A percentile compares a stretch with the other conserved stretches of the same genome.
Evolutionary conservation across 352 stramenopile genomes (phyloP).

Genomic region (Thraustochytrium striatum): DNA sequence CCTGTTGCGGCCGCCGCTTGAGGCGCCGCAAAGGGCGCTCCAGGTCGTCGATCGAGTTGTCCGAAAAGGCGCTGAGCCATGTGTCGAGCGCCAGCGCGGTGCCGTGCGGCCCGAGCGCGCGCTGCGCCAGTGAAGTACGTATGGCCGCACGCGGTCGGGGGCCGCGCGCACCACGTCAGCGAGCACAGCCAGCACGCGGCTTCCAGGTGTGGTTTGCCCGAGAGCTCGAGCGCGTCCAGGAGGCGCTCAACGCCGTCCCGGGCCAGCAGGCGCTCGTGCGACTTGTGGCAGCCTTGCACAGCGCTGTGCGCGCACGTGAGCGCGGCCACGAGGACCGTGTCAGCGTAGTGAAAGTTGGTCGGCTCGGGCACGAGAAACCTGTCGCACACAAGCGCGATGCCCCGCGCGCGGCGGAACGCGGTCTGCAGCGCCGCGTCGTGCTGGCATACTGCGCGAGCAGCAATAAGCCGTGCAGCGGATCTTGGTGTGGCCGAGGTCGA

Average conservation of each 20-base stretch:
- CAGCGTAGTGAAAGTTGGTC: background rate
- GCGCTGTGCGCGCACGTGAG: background rate
- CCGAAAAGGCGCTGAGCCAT: background rate
- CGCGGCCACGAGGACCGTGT: conserved; percentile 10
- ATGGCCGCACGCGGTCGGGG: too few relatives aligned
- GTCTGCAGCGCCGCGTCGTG: too few relatives aligned
- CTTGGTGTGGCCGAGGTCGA: too few relatives aligned
- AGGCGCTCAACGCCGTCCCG: conserved; percentile 10
- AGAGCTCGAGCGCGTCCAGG: conserved; percentile 10
- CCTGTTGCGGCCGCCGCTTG: background rate
- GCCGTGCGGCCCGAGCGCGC: too few relatives aligned
- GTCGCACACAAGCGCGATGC: background rate
- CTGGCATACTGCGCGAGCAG: too few relatives aligned
- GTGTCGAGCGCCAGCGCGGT: too few relatives aligned
- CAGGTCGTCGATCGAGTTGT: background rate
- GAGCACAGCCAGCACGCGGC: background rate
- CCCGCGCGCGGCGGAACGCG: too few relatives aligned
- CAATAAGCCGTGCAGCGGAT: too few relatives aligned
- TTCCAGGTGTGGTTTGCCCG: background rate
- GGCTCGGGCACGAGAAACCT: background rate
- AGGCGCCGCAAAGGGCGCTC: background rate
- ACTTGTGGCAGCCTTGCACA: background rate
- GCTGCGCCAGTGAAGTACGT: too few relatives aligned
- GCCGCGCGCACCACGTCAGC: background rate
- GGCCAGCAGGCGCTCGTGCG: background rate